Evolutionary conservation across 441 rosid species (phyloP).

Genomic region (Raphanus hybrid): DNA sequence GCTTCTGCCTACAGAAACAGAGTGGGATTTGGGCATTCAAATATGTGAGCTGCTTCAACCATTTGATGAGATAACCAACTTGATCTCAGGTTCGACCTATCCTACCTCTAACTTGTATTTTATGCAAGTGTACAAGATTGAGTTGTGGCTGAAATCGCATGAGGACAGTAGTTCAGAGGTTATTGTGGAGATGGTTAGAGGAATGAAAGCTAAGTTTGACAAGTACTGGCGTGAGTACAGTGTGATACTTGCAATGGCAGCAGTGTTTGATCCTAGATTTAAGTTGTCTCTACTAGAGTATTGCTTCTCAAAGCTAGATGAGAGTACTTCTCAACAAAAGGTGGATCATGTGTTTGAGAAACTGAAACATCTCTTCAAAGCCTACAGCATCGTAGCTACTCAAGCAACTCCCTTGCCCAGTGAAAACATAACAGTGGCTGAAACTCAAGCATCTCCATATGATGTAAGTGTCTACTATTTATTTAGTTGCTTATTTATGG

Average conservation of each 20-base stretch:
- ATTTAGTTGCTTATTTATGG: background rate
- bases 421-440: background rate
- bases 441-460: background rate
- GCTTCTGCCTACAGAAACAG: background rate
- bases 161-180: background rate
- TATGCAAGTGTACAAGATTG: conserved; percentile 1
- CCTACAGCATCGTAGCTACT: background rate
- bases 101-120: background rate
- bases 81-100: background rate
- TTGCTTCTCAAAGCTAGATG: background rate
- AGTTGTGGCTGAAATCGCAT: background rate
- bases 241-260: background rate
- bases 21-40: background rate
- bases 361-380: background rate
- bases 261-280: background rate
- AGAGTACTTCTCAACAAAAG: background rate
- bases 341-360: background rate
- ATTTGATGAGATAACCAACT: background rate
- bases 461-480: background rate
- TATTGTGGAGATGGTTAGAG: background rate
- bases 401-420: too few species aligned
- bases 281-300: background rate
- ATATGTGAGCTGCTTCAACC: background rate
- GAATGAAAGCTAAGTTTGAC: background rate
- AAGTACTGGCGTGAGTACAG: background rate